phyloP scores from a whole-genome alignment of 2,329 filamentous ascomycete species.

The Fusarium fracticaudum region DNA sequence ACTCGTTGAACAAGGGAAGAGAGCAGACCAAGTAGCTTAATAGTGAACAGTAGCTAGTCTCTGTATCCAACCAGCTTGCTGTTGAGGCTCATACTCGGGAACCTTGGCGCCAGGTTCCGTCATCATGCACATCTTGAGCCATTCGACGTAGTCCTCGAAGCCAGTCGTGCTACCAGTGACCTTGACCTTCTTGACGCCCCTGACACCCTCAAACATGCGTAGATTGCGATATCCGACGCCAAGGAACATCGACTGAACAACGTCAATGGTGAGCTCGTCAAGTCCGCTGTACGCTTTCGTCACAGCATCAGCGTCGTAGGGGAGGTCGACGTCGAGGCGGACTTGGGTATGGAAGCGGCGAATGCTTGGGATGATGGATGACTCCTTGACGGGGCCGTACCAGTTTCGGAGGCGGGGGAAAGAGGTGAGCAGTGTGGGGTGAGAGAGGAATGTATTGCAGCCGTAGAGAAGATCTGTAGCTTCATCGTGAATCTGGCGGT shows the following conservation, averaged over 20 bases:
- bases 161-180: conserved; percentile 52
- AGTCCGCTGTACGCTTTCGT: conserved; percentile 49
- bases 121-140: conserved; percentile 53
- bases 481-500: conserved; percentile 54
- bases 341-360: conserved; percentile 52
- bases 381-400: conserved; percentile 46
- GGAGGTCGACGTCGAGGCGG: conserved; percentile 53
- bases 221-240: conserved; percentile 51
- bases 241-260: conserved; percentile 52
- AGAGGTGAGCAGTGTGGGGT: conserved; percentile 51
- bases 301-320: conserved; percentile 45
- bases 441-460: conserved; percentile 56
- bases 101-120: conserved; percentile 35
- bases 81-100: conserved; percentile 33
- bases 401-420: conserved; percentile 52
- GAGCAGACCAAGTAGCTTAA: conserved; percentile 2
- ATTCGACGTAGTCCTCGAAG: conserved; percentile 54
- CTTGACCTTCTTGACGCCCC: conserved; percentile 50
- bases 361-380: conserved; percentile 46
- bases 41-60: conserved; percentile 39
- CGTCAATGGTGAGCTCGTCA: conserved; percentile 53
- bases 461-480: conserved; percentile 54
- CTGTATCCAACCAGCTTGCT: conserved; percentile 35
- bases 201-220: conserved; percentile 53
- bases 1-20: neutral